These are phyloP conservation scores for Kickxella alabastrina DNA, from an alignment of 192 early-diverging fungal species.

Conservation along the genomic window DNA sequence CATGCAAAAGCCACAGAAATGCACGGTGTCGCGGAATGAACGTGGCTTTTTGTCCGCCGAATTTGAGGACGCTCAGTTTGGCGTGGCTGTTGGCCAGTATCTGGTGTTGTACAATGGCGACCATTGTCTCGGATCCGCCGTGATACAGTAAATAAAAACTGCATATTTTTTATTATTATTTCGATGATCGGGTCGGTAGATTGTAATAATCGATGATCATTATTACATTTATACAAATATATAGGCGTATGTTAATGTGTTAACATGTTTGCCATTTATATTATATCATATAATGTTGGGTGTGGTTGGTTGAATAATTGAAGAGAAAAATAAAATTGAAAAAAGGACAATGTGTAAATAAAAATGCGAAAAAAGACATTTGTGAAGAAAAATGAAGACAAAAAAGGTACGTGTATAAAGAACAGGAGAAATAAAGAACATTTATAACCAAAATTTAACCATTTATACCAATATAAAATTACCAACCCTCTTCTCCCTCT, in stretches of 20 bases:
- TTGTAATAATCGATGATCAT: too few relatives aligned
- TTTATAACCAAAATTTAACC: too few relatives aligned
- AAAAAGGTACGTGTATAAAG: not conserved
- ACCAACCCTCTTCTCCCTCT: too few relatives aligned
- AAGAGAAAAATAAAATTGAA: not conserved
- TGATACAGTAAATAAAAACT: slow-evolving; percentile 24
- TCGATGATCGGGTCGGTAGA: too few relatives aligned
- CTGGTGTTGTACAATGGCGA: slow-evolving; percentile 59
- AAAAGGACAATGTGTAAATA: not conserved
- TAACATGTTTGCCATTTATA: too few relatives aligned
- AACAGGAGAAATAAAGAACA: too few relatives aligned
- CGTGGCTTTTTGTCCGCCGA: not conserved
- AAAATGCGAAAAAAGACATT: not conserved
- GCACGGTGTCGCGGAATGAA: slow-evolving; percentile 12
- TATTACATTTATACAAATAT: too few relatives aligned
- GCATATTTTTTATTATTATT: slow-evolving; percentile 8
- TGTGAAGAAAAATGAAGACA: not conserved
- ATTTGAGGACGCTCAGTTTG: slow-evolving; percentile 57
- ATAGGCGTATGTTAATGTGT: too few relatives aligned
- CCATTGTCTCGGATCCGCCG: slow-evolving; percentile 63
- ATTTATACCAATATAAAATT: too few relatives aligned
- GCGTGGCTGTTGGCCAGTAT: slow-evolving; percentile 61
- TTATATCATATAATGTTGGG: too few relatives aligned
- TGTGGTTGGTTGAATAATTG: not conserved
- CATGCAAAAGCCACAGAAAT: slow-evolving; percentile 53